Evolutionary conservation across 495 filamentous ascomycete genomes (phyloP).

Genomic region (Baudoinia panamericana): DNA sequence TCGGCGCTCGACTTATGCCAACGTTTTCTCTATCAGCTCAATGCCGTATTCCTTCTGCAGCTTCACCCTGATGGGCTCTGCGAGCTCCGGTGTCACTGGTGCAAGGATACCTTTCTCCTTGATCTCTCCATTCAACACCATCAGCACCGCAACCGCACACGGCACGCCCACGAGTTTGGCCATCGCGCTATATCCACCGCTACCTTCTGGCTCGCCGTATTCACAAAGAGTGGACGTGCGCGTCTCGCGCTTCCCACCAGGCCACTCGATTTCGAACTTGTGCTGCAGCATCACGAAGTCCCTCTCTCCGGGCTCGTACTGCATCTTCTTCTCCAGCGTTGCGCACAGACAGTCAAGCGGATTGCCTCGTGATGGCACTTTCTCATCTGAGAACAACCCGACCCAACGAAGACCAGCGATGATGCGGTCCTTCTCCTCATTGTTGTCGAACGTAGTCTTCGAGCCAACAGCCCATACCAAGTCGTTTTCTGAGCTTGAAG

Average conservation of each 20-base stretch:
- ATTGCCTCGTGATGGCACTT: conserved; percentile 46
- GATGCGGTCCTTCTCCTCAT: conserved; percentile 63
- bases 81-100: conserved; percentile 63
- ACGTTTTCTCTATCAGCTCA: conserved; percentile 29
- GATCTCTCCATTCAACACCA: conserved; percentile 74
- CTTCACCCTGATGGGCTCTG: conserved; percentile 41
- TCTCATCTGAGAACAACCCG: conserved; percentile 68
- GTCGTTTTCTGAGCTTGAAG: conserved; percentile 48
- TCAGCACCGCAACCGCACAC: conserved; percentile 37
- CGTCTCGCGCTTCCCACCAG: conserved; percentile 61
- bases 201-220: conserved; percentile 58
- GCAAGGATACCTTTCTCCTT: conserved; percentile 66
- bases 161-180: conserved; percentile 68
- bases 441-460: conserved; percentile 57
- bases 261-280: conserved; percentile 78
- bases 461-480: conserved; percentile 58
- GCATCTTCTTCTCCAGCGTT: conserved; percentile 82
- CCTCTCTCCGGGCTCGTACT: conserved; percentile 70
- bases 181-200: conserved; percentile 67
- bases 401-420: conserved; percentile 71
- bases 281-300: conserved; percentile 81
- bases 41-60: conserved; percentile 33
- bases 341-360: conserved; percentile 52
- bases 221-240: conserved; percentile 71
- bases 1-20: conserved; percentile 6